Base-by-base conservation (phyloP, 352 stramenopile genomes). In the Sclerospora graminicola region DNA sequence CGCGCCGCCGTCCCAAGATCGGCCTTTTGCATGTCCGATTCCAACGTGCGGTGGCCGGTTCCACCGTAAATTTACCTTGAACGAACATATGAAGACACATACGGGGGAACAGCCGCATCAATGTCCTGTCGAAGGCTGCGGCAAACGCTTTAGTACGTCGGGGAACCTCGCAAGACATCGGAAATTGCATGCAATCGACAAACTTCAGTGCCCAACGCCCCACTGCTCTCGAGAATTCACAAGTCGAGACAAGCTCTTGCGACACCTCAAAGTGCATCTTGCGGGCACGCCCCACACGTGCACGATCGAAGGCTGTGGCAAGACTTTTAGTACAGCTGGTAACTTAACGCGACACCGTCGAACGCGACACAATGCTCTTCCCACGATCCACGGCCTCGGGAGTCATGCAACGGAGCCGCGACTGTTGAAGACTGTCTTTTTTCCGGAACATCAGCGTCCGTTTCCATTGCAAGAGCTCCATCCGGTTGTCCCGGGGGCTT, bases 21-120 rank as follows among this genome's bases (percentile, higher is more conserved):
- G 65, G 13, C 64, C 69, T 24, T 82, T 79, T 34, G 27, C 46
- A 27, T 82, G 69, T 40, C 61, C 57, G 14, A 62, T 75, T 32
- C 61, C 61, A n/a, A 55, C 51, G n/a, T 82, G 66, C 40, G 51
- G 44, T 10, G 60, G 66, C 11, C 64, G 66, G 13, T 82, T 84
- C 59, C 69, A 81, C 54, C 72, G 72, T 54, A 81, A 79, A 35
- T 84, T 81, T 45, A 84, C 73, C 24, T 54, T 82, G 42, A 77
- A 66, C 37, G 71, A 84, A 37, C 76, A 89, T 48, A 66, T 82
- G 41, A 85, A 85, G 61, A 89, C 74, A 31, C 76, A 88, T 63
- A 86, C 73, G 39, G 76, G 76, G 11, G 73, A 86, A 54, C 70
- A 84, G 46, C 74, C 77, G 3, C 70, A 85, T 42, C 35, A 62